Evolutionary conservation across 2,329 filamentous ascomycete species (phyloP).

Genomic region (Penicillium hordei): DNA sequence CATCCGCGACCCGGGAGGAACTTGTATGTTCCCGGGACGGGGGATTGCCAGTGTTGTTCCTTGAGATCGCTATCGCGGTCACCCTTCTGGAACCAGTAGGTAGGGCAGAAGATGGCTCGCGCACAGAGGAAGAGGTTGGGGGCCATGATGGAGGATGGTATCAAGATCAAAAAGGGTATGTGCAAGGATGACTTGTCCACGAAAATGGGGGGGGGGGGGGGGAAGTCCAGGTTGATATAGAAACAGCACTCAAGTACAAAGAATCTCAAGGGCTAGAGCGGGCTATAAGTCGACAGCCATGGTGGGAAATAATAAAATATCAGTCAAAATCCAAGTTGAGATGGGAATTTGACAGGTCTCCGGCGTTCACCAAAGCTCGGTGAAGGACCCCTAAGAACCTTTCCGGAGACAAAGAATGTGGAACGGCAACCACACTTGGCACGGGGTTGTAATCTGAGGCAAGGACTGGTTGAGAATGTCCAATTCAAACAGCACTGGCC

Average conservation of each 20-base stretch:
- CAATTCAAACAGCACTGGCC: constrained; percentile 6
- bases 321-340: constrained; percentile 17
- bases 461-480: constrained; percentile 15
- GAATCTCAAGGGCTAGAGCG: constrained; percentile 13
- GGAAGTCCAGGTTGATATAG: constrained; percentile 8
- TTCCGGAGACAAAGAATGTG: constrained; percentile 14
- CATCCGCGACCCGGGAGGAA: constrained; percentile 52
- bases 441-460: constrained; percentile 11
- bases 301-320: constrained; percentile 23
- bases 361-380: constrained; percentile 16
- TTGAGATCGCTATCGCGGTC: constrained; percentile 41
- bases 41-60: constrained; percentile 51
- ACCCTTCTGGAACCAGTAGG: constrained; percentile 50
- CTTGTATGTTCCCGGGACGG: constrained; percentile 51
- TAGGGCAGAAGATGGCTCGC: constrained; percentile 50
- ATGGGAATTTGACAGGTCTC: constrained; percentile 15
- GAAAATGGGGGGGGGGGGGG: neutral
- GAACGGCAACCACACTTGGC: constrained; percentile 10
- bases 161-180: constrained; percentile 3
- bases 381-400: constrained; percentile 15
- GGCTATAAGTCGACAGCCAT: constrained; percentile 38
- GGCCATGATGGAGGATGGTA: constrained; percentile 41
- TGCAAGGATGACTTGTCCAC: neutral
- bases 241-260: constrained; percentile 30
- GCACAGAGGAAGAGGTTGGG: constrained; percentile 53